These are phyloP conservation scores for Quercus alba DNA, from an alignment of 306 rosid species.

Conservation along the genomic window DNA sequence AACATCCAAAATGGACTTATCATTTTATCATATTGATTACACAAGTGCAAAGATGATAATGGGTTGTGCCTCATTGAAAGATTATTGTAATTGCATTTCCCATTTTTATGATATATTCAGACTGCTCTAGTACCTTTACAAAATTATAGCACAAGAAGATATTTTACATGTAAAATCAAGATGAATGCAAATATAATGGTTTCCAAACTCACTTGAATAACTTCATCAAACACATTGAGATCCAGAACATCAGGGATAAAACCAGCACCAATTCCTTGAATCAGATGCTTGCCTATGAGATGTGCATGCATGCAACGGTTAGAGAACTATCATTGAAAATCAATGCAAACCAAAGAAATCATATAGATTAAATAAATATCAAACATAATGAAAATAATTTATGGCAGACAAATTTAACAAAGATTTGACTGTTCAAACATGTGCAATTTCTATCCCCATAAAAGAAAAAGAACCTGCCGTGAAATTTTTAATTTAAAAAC, in stretches of 20 bases:
- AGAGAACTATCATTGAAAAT: too few relatives aligned
- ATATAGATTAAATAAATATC: too few relatives aligned
- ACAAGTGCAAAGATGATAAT: not conserved
- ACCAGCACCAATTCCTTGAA: constrained; percentile 83
- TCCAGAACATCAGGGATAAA: constrained; percentile 54
- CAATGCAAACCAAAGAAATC: too few relatives aligned
- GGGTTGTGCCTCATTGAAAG: not conserved
- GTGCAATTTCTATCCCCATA: not conserved
- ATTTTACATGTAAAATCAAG: not conserved
- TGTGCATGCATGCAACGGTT: too few relatives aligned
- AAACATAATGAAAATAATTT: too few relatives aligned
- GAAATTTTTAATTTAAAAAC: not conserved
- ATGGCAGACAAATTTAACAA: too few relatives aligned
- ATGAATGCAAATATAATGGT: too few relatives aligned
- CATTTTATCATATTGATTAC: not conserved
- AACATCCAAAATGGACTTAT: not conserved
- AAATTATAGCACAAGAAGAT: not conserved
- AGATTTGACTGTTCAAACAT: constrained; percentile 44
- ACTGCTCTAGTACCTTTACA: too few relatives aligned
- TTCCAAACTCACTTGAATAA: constrained; percentile 46
- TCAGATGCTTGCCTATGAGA: constrained; percentile 26
- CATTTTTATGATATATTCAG: not conserved
- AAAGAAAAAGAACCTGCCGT: constrained; percentile 4
- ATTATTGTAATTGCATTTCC: not conserved
- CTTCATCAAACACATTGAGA: constrained; percentile 56